These are phyloP conservation scores for Cercospora sesami DNA, from an alignment of 2,329 filamentous ascomycete genomes.

Conservation along the genomic window DNA sequence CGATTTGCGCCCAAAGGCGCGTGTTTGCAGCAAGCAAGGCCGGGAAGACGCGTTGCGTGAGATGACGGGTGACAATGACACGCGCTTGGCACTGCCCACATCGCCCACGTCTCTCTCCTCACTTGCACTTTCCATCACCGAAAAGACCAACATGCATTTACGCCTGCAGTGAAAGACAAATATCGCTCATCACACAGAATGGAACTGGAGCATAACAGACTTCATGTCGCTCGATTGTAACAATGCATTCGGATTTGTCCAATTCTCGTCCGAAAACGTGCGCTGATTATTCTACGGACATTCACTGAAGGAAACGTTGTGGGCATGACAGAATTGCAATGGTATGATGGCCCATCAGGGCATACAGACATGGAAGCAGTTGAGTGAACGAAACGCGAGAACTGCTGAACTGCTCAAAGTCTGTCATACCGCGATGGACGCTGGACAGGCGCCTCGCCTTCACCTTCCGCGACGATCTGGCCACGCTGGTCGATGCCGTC, in stretches of 20 bases:
- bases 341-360: neutral
- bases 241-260: neutral
- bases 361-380: neutral
- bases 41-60: constrained; percentile 8
- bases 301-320: neutral
- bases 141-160: neutral
- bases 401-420: neutral
- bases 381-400: neutral
- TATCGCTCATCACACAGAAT: neutral
- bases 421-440: neutral
- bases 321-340: neutral
- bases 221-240: neutral
- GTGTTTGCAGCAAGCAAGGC: constrained; percentile 8
- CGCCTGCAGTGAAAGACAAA: neutral
- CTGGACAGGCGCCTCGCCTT: neutral
- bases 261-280: neutral
- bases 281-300: neutral
- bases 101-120: neutral
- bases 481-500: neutral
- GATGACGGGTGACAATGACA: neutral
- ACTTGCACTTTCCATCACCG: neutral
- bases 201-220: neutral
- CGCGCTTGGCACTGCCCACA: neutral
- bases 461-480: neutral
- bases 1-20: constrained; percentile 3